Conservation (phyloP, 345 rosid genomes). For the Pseudoturritis turrita region DNA sequence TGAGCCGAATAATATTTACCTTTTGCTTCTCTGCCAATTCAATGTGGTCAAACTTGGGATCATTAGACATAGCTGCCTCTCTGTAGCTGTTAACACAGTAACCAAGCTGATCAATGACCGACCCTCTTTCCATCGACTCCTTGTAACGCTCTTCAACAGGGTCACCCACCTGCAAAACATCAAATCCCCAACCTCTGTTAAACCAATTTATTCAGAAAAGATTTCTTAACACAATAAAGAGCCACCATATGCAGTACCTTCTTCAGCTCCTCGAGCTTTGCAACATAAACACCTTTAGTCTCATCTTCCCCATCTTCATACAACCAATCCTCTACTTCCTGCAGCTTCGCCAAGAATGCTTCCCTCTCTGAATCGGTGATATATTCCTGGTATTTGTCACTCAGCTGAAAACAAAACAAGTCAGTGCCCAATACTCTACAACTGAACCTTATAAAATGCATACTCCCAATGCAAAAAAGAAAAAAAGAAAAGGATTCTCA, state of each 20-base stretch:
- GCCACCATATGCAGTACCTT: conserved; percentile 44
- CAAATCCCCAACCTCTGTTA: neutral
- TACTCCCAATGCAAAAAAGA: neutral
- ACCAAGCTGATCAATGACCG: conserved; percentile 66
- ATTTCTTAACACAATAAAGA: neutral
- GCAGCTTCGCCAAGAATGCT: conserved; percentile 55
- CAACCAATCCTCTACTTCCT: conserved; percentile 92
- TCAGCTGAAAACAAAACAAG: conserved; percentile 47
- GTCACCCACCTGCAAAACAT: conserved; percentile 67
- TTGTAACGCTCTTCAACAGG: conserved; percentile 82
- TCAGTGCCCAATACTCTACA: neutral
- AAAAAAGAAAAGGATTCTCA: conserved; percentile 17
- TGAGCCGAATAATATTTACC: conserved; percentile 36
- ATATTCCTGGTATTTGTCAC: conserved; percentile 70
- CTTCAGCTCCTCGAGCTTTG: conserved; percentile 91
- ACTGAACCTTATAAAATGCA: neutral
- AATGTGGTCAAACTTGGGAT: conserved; percentile 92
- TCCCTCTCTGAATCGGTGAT: conserved; percentile 70
- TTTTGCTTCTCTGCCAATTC: conserved; percentile 87
- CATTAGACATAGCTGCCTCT: conserved; percentile 77
- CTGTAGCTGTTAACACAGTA: conserved; percentile 80
- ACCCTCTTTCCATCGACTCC: conserved; percentile 64
- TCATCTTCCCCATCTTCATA: conserved; percentile 99
- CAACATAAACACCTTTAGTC: conserved; percentile 91
- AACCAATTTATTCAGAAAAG: neutral